phyloP scores from a whole-genome alignment of 805 yeast species.

The Tetrapisispora pingtungensis region DNA sequence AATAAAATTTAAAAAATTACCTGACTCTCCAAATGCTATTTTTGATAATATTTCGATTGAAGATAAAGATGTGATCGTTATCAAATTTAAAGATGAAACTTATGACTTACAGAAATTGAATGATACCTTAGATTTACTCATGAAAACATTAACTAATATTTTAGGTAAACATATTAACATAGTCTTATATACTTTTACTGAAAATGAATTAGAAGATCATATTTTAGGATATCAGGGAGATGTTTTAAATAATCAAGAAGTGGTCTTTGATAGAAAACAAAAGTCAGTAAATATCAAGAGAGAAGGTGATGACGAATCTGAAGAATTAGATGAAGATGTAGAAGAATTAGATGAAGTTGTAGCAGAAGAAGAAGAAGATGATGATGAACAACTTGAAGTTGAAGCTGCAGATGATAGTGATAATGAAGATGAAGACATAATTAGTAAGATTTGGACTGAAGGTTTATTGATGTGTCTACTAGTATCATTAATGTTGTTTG shows the following conservation, averaged over 20 bases:
- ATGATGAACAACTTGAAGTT: neutral
- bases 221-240: conserved; percentile 4
- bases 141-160: conserved; percentile 17
- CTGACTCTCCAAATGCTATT: conserved; percentile 14
- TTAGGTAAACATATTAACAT: conserved; percentile 1
- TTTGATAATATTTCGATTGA: conserved; percentile 14
- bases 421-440: conserved; percentile 13
- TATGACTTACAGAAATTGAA: conserved; percentile 19
- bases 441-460: conserved; percentile 29
- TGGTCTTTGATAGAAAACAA: neutral
- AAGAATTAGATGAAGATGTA: no score
- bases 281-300: conserved; percentile 2
- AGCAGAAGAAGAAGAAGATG: neutral
- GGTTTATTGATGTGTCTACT: conserved; percentile 72
- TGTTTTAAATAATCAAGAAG: conserved; percentile 1
- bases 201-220: neutral
- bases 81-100: conserved; percentile 15
- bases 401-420: conserved; percentile 4
- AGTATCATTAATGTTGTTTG: conserved; percentile 51
- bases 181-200: neutral
- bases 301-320: conserved; percentile 7
- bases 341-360: neutral
- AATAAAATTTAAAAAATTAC: conserved; percentile 5
- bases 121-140: conserved; percentile 20
- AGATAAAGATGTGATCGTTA: conserved; percentile 14